These are phyloP conservation scores for Bryopsis sp. DNA, from an alignment of 139 green algal genomes.

Conservation along the genomic window DNA sequence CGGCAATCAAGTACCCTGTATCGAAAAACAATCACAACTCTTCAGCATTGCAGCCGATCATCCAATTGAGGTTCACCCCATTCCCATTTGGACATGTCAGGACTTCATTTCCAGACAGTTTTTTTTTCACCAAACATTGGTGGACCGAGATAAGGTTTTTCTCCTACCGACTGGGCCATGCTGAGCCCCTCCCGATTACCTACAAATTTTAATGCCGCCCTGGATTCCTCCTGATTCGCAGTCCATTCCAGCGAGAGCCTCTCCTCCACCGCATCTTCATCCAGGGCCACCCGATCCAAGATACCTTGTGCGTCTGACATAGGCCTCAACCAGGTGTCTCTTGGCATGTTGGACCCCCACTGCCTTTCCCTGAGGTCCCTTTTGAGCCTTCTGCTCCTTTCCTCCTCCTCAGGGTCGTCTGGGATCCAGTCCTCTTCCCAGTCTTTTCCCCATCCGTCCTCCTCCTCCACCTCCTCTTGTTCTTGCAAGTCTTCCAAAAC, in stretches of 20 bases:
- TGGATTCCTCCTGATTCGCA: conserved; percentile 8
- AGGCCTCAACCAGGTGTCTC: conserved; percentile 6
- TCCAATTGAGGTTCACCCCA: too few relatives aligned
- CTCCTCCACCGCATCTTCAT: conserved; percentile 3
- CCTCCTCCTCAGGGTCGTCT: not conserved
- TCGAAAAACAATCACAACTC: too few relatives aligned
- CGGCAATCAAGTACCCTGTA: too few relatives aligned
- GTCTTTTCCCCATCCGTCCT: conserved; percentile 1
- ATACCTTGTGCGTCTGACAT: not conserved
- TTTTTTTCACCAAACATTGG: too few relatives aligned
- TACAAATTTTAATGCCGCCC: not conserved
- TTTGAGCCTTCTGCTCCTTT: not conserved
- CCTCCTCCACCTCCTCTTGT: too few relatives aligned
- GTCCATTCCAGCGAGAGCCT: not conserved
- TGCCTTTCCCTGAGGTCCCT: not conserved
- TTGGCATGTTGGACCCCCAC: not conserved
- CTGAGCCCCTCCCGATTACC: too few relatives aligned
- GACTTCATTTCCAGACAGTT: too few relatives aligned
- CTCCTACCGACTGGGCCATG: too few relatives aligned
- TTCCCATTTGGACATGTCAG: too few relatives aligned
- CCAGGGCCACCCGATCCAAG: conserved; percentile 1
- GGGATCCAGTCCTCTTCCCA: not conserved
- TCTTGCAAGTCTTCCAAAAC: too few relatives aligned
- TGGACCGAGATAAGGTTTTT: too few relatives aligned
- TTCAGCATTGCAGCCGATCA: too few relatives aligned